These are phyloP conservation scores for Marasmius fiardii DNA, from an alignment of 1,284 basidiomycete species.

Conservation along the genomic window DNA sequence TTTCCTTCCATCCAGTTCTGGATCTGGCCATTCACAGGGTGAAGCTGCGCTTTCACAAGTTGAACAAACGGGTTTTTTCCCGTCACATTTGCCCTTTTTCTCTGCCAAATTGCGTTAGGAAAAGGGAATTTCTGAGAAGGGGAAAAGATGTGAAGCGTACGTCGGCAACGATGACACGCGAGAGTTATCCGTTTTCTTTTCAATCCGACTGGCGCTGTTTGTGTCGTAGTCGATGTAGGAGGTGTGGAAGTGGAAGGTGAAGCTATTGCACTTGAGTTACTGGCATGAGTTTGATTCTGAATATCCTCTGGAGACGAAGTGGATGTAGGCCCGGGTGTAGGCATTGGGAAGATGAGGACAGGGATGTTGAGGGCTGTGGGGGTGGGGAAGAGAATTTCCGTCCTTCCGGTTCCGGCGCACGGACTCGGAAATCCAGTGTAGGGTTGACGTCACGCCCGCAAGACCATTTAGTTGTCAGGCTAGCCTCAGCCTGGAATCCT, in stretches of 20 bases:
- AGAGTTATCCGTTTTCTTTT: slow-evolving; percentile 13
- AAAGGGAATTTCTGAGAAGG: not conserved
- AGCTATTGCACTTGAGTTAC: too few species aligned
- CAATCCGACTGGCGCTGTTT: not conserved
- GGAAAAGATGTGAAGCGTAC: slow-evolving; percentile 3
- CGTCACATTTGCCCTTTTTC: slow-evolving; percentile 15
- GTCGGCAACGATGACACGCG: slow-evolving; percentile 14
- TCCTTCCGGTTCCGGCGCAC: not conserved
- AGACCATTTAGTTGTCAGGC: not conserved
- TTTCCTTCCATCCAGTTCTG: slow-evolving; percentile 14
- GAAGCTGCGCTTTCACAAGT: slow-evolving; percentile 8
- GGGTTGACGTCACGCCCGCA: not conserved
- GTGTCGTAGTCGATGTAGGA: not conserved
- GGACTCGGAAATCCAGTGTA: not conserved
- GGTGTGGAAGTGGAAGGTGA: not conserved
- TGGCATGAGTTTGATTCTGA: not conserved
- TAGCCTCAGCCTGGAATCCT: too few species aligned
- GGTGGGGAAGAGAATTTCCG: not conserved
- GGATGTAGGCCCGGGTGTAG: not conserved
- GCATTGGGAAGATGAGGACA: not conserved
- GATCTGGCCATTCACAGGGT: slow-evolving; percentile 12
- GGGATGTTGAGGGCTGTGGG: not conserved
- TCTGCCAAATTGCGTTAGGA: slow-evolving; percentile 3
- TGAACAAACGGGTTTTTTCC: slow-evolving; percentile 12
- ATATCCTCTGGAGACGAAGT: not conserved